Base-by-base conservation (phyloP, 140 eudicot species). In the Cichorium intybus region DNA sequence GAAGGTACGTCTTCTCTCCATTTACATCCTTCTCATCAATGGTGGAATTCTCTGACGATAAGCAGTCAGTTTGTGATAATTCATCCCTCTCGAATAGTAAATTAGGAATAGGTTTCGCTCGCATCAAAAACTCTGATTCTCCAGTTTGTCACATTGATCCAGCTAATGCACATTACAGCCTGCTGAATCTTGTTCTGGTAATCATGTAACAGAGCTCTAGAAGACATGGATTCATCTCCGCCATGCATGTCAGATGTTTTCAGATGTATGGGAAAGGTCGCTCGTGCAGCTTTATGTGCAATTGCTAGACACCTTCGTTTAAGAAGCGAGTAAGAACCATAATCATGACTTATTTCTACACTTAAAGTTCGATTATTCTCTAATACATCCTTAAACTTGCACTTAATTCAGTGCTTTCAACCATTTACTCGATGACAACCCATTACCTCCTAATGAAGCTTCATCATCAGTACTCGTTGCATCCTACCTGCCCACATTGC, bases 381-480 rank as follows among this genome's bases (percentile, higher is more conserved):
- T 76, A 24, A 69, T 56, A 9, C n/a, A 28, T 47, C 22, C 58
- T 49, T 51, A 65, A 74, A 60, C 68, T 48, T 73, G 3, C 57
- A 56, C 56, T 45, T 61, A 53, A 15, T 77, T 76, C 93, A 93
- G 99, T 62, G 81, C 83, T 70, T 93, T 93, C 48, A 85, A 83
- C 71, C 85, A 88, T 79, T 64, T 93, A 77, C 99, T 93, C 53
- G 99, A 93, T 69, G 99, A 93, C 68, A 81, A 76, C 69, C 96
- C 97, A 2, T 72, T 93, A 82, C 95, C 95, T 75, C 78, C 93
- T 28, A 85, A 69, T 49, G 97, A 88, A 75, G 85, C 74, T 47
- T 93, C 99, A 45, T 93, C 99, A 46, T 93, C 99, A 1, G 83
- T 88, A 73, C 93, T 93, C 69, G 93, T 93, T 75, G 90, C 97